Conservation (phyloP, 2,329 filamentous ascomycete genomes). For the Botrytis fabae region DNA sequence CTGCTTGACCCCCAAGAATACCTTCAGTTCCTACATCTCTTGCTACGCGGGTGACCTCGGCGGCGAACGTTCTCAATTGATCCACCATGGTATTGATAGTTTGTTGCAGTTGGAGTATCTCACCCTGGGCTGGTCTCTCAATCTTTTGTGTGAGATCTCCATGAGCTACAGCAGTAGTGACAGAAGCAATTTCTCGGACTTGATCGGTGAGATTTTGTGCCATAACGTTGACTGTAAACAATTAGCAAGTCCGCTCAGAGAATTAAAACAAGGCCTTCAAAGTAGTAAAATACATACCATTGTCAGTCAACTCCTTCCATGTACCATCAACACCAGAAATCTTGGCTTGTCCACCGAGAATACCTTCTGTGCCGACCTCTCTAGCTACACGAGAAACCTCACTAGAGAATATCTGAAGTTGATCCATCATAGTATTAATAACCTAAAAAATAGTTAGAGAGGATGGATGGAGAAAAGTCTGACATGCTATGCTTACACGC, state of each 20-base stretch:
- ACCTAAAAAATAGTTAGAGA: slow-evolving; percentile 31
- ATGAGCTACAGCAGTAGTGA: slow-evolving; percentile 80
- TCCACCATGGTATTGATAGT: slow-evolving; percentile 91
- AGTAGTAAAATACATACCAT: slow-evolving; percentile 53
- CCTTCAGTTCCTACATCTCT: slow-evolving; percentile 83
- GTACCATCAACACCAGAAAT: slow-evolving; percentile 94
- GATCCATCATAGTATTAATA: slow-evolving; percentile 99
- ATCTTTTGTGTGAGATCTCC: slow-evolving; percentile 85
- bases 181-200: slow-evolving; percentile 82
- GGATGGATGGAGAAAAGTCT: background rate
- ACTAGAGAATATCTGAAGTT: slow-evolving; percentile 92
- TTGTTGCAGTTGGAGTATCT: slow-evolving; percentile 80
- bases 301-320: slow-evolving; percentile 95
- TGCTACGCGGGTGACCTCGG: slow-evolving; percentile 79
- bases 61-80: slow-evolving; percentile 78
- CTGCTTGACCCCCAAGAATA: slow-evolving; percentile 77
- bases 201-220: slow-evolving; percentile 79
- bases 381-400: slow-evolving; percentile 93
- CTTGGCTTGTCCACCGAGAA: slow-evolving; percentile 89
- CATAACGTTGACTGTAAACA: slow-evolving; percentile 70
- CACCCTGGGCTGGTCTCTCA: slow-evolving; percentile 74
- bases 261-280: background rate
- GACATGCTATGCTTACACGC: slow-evolving; percentile 56
- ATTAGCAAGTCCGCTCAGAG: slow-evolving; percentile 26
- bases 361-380: slow-evolving; percentile 94